Conservation (phyloP, 208 protist genomes). For the Wallacemonas sp. region DNA sequence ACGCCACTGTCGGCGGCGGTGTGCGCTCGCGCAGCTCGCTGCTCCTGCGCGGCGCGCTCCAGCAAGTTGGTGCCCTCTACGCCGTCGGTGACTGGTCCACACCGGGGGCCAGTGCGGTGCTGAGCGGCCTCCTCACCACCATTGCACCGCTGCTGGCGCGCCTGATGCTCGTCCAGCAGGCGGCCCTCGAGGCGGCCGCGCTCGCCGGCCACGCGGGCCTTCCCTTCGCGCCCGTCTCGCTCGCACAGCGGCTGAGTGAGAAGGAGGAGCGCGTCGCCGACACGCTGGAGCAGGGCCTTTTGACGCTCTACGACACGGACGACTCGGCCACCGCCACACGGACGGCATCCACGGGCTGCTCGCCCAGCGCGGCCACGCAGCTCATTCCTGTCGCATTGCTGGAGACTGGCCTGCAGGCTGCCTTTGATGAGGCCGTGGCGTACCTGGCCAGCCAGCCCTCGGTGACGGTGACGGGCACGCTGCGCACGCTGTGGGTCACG, state of each 20-base stretch:
- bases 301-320: background rate
- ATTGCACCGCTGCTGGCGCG: constrained; percentile 27
- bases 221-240: background rate
- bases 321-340: background rate
- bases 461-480: background rate
- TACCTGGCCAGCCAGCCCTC: background rate
- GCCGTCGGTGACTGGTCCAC: constrained; percentile 9
- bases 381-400: background rate
- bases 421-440: constrained; percentile 4
- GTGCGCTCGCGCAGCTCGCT: constrained; percentile 19
- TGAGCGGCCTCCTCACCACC: constrained; percentile 3
- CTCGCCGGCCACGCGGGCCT: background rate
- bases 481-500: constrained; percentile 1
- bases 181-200: background rate
- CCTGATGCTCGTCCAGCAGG: constrained; percentile 21
- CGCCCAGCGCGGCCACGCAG: background rate
- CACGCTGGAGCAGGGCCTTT: background rate
- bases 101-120: constrained; percentile 2
- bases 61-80: constrained; percentile 6
- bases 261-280: constrained; percentile 15
- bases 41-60: constrained; percentile 19
- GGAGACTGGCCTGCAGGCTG: background rate
- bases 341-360: background rate
- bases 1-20: constrained; percentile 9
- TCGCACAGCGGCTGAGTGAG: background rate